Conservation (phyloP, 2,329 filamentous ascomycete genomes). For the Plectosphaerella sp. region DNA sequence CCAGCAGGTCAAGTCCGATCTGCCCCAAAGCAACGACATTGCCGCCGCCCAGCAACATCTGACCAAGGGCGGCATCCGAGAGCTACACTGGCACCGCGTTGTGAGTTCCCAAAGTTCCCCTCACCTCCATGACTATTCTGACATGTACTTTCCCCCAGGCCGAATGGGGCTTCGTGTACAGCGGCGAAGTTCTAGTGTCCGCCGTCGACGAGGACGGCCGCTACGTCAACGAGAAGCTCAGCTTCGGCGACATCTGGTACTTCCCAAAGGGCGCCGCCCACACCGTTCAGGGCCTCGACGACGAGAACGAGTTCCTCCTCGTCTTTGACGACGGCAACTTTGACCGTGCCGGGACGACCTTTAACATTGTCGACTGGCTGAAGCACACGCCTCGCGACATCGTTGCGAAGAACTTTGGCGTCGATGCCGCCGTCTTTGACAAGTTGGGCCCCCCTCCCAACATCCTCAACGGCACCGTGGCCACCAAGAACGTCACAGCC, state of each 20-base stretch:
- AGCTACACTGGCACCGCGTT: conserved; percentile 65
- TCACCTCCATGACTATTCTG: conserved; percentile 19
- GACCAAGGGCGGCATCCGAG: conserved; percentile 59
- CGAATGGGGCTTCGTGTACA: conserved; percentile 62
- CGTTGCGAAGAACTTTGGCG: conserved; percentile 65
- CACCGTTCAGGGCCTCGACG: conserved; percentile 58
- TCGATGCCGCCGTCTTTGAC: conserved; percentile 55
- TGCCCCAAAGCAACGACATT: conserved; percentile 62
- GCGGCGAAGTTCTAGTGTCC: conserved; percentile 51
- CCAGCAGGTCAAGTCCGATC: conserved; percentile 62
- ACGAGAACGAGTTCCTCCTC: conserved; percentile 64
- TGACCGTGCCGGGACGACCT: conserved; percentile 61
- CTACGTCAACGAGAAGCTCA: conserved; percentile 49
- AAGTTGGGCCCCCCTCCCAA: conserved; percentile 53
- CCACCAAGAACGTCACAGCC: conserved; percentile 38
- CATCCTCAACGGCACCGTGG: conserved; percentile 54
- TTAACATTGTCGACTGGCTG: conserved; percentile 69
- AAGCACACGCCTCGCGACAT: conserved; percentile 58
- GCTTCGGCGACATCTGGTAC: conserved; percentile 64
- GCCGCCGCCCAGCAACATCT: conserved; percentile 65
- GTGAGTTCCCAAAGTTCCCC: conserved; percentile 23
- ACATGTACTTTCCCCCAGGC: conserved; percentile 33
- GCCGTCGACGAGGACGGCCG: conserved; percentile 59
- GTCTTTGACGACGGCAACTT: conserved; percentile 66
- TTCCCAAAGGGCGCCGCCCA: conserved; percentile 63